Conservation (phyloP, 2,329 filamentous ascomycete species). For the Penicillium sumatraense region DNA sequence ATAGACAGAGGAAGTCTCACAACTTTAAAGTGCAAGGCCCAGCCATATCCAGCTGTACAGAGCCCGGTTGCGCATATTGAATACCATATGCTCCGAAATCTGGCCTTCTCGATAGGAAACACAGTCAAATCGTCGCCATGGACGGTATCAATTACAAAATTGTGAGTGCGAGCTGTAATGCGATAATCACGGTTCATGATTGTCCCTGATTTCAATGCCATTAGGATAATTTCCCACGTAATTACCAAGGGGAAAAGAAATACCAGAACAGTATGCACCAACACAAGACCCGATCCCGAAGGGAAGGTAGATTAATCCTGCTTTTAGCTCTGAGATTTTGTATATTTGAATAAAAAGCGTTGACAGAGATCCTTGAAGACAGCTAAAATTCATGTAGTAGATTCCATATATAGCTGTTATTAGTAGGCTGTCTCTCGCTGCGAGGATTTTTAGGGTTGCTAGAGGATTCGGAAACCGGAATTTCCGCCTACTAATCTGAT, state of each 20-base stretch:
- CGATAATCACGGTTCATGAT: neutral
- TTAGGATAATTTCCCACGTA: neutral
- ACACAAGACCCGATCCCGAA: neutral
- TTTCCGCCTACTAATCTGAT: neutral
- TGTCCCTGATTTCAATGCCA: neutral
- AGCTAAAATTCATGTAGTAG: constrained; percentile 5
- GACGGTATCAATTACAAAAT: neutral
- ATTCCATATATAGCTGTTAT: constrained; percentile 4
- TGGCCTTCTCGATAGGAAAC: constrained; percentile 1
- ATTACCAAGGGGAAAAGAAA: neutral
- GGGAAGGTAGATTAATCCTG: neutral
- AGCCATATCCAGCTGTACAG: neutral
- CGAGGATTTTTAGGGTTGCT: neutral
- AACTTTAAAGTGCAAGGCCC: neutral
- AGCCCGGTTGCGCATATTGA: neutral
- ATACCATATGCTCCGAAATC: constrained; percentile 2
- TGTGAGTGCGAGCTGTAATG: neutral
- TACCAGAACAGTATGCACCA: neutral
- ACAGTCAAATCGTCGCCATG: neutral
- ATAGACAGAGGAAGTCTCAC: neutral
- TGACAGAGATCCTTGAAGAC: constrained; percentile 2
- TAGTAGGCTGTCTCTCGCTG: neutral
- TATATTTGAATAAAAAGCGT: neutral
- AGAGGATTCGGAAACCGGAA: neutral
- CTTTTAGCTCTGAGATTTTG: neutral